phyloP scores from a whole-genome alignment of 2,329 filamentous ascomycete genomes.

The Ambrosiella xylebori region DNA sequence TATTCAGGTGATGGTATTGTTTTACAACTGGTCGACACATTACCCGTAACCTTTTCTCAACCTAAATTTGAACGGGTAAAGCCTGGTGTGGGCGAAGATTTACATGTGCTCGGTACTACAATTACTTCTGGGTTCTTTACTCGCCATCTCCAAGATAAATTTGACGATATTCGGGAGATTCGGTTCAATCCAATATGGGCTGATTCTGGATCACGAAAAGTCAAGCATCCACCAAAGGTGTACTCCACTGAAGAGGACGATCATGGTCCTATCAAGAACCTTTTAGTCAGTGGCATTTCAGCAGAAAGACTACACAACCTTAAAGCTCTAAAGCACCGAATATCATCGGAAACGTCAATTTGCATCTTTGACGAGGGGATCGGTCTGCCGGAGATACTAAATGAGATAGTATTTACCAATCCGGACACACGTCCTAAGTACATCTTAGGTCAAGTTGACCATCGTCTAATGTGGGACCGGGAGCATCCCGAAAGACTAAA shows the following conservation, averaged over 20 bases:
- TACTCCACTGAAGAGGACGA: constrained; percentile 16
- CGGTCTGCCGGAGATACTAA: constrained; percentile 66
- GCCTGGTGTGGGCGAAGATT: background rate
- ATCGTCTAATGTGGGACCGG: constrained; percentile 28
- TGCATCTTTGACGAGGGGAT: constrained; percentile 68
- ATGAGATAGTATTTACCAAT: constrained; percentile 51
- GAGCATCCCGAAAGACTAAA: constrained; percentile 15
- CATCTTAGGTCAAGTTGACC: constrained; percentile 47
- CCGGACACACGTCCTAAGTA: constrained; percentile 52
- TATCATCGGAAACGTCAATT: constrained; percentile 53
- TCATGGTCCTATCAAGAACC: constrained; percentile 44
- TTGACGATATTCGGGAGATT: constrained; percentile 14
- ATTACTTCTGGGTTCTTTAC: constrained; percentile 10
- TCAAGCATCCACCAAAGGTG: constrained; percentile 14
- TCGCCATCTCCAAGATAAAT: constrained; percentile 12
- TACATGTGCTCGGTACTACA: constrained; percentile 10
- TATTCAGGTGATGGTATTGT: background rate
- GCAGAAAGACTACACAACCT: constrained; percentile 42
- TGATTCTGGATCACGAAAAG: constrained; percentile 10
- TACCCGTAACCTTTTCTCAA: background rate
- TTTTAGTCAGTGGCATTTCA: constrained; percentile 45
- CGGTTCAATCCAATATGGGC: constrained; percentile 6
- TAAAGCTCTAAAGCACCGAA: constrained; percentile 41
- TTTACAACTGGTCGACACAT: background rate
- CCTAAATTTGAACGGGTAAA: background rate